Percentiles rank a stretch among this genome's conserved stretches.
phyloP scores from a whole-genome alignment of 352 stramenopile species.

The Globisporangium spiculum region DNA sequence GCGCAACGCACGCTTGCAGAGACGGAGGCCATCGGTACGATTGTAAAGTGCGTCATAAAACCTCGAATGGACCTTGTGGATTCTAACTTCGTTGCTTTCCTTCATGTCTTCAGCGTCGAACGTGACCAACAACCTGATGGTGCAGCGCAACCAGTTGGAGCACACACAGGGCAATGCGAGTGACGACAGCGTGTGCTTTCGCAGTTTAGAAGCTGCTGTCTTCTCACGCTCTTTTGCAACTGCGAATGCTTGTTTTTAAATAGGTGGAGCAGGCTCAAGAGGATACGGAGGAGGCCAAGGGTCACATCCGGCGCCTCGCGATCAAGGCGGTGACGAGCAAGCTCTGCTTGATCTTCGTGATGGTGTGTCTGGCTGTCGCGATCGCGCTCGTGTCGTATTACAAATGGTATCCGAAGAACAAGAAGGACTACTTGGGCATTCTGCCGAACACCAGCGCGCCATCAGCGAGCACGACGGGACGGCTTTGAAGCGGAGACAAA shows the following conservation, averaged over 20 bases:
- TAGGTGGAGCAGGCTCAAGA: slow-evolving; percentile 63
- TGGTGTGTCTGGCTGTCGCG: slow-evolving; percentile 47
- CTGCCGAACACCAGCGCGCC: slow-evolving; percentile 24
- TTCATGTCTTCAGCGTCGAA: slow-evolving; percentile 39
- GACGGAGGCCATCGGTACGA: slow-evolving; percentile 64
- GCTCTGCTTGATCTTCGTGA: slow-evolving; percentile 54
- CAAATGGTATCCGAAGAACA: slow-evolving; percentile 72
- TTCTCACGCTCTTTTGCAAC: not conserved
- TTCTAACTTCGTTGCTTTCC: not conserved
- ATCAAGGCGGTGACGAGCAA: slow-evolving; percentile 66
- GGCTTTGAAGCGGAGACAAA: not conserved
- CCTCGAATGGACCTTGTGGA: not conserved
- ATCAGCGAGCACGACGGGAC: not conserved
- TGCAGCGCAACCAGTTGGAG: slow-evolving; percentile 69
- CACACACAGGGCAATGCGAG: slow-evolving; percentile 58
- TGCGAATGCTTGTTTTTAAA: not conserved
- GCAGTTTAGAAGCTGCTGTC: too few relatives aligned
- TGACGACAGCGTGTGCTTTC: not conserved
- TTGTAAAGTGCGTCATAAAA: not conserved
- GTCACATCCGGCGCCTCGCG: slow-evolving; percentile 51
- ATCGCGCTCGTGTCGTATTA: slow-evolving; percentile 72
- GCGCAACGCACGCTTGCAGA: slow-evolving; percentile 68
- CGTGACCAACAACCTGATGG: slow-evolving; percentile 64
- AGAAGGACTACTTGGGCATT: slow-evolving; percentile 69
- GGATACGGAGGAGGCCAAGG: slow-evolving; percentile 57